These are phyloP conservation scores for Ascochyta fabae DNA, from an alignment of 2,329 filamentous ascomycete genomes.

Conservation along the genomic window DNA sequence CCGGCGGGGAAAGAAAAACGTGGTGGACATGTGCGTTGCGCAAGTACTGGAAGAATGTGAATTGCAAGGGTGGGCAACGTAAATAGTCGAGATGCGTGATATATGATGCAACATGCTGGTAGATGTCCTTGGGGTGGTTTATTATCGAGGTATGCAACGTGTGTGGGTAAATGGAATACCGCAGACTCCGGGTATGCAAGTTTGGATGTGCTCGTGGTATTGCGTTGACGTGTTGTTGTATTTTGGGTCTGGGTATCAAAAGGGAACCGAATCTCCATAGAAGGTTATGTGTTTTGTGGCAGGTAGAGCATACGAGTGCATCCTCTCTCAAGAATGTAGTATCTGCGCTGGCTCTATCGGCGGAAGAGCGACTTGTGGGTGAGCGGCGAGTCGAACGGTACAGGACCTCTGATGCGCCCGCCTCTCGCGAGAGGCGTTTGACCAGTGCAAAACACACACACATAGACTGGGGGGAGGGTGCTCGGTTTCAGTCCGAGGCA, in stretches of 20 bases:
- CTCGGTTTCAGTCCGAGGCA: slow-evolving; percentile 63
- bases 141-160: slow-evolving; percentile 11
- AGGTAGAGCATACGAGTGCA: background rate
- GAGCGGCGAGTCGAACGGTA: slow-evolving; percentile 38
- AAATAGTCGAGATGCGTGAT: background rate
- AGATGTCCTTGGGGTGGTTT: background rate
- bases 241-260: background rate
- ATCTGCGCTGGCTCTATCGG: slow-evolving; percentile 17
- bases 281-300: background rate
- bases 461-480: slow-evolving; percentile 52
- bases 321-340: background rate
- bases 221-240: background rate
- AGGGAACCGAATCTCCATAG: background rate
- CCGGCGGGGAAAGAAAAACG: slow-evolving; percentile 8
- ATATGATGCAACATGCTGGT: slow-evolving; percentile 5
- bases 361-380: slow-evolving; percentile 42
- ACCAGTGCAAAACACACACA: slow-evolving; percentile 51
- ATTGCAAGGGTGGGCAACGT: background rate
- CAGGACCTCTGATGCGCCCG: slow-evolving; percentile 39
- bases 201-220: background rate
- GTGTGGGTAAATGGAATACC: background rate
- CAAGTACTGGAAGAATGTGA: background rate
- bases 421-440: slow-evolving; percentile 43
- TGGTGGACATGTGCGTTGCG: background rate
- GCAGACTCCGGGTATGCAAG: slow-evolving; percentile 9